Conservation (phyloP, 305 asterid species). For the Ilex paraguariensis region DNA sequence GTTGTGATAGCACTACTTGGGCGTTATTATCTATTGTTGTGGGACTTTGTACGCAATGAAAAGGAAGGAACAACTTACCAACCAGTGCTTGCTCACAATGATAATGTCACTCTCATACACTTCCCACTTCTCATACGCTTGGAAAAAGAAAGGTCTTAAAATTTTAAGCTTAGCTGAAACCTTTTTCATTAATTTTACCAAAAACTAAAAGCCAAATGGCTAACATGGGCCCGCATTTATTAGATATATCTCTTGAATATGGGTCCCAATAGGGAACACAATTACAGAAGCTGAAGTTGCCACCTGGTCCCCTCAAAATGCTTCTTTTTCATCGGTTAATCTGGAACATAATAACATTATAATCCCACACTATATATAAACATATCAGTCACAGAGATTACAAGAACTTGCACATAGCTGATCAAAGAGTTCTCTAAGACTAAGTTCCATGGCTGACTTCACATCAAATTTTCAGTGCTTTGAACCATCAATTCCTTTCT, state of each 20-base stretch:
- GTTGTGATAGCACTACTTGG: too few relatives aligned
- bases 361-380: constrained; percentile 18
- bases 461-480: constrained; percentile 29
- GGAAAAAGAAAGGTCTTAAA: too few relatives aligned
- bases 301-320: constrained; percentile 39
- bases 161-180: too few relatives aligned
- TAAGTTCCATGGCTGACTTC: constrained; percentile 42
- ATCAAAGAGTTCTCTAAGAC: background rate
- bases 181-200: too few relatives aligned
- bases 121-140: too few relatives aligned
- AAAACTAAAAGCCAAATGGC: too few relatives aligned
- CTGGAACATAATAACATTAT: background rate
- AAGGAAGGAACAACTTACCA: too few relatives aligned
- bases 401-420: background rate
- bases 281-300: constrained; percentile 31
- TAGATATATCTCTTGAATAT: constrained; percentile 23
- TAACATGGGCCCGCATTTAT: too few relatives aligned
- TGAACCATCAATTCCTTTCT: constrained; percentile 30
- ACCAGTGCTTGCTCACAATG: too few relatives aligned
- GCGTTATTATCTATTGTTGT: too few relatives aligned
- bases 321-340: constrained; percentile 2
- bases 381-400: background rate
- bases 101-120: too few relatives aligned
- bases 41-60: too few relatives aligned
- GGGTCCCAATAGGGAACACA: constrained; percentile 39